Percentiles rank a stretch among this genome's conserved stretches.
Evolutionary conservation across 208 protist species (phyloP).

Genomic region (Porcisia hertigi): DNA sequence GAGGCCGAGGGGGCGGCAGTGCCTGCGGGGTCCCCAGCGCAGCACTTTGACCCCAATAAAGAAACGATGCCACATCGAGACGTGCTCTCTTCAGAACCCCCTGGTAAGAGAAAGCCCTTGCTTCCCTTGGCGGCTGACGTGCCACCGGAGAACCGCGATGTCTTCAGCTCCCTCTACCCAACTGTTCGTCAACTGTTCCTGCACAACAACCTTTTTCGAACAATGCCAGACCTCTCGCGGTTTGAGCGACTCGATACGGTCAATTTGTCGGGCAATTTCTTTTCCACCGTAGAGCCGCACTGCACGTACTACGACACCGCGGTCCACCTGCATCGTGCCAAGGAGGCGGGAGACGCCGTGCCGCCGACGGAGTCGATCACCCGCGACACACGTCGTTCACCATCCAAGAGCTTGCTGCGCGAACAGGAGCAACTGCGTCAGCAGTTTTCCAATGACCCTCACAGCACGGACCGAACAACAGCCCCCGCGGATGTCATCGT

Average conservation of each 20-base stretch:
- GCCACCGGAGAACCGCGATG: constrained; percentile 45
- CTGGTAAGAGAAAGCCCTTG: neutral
- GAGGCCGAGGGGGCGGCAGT: constrained; percentile 15
- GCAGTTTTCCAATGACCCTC: neutral
- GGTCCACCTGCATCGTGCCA: constrained; percentile 10
- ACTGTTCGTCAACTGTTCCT: constrained; percentile 92
- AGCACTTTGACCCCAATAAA: constrained; percentile 24
- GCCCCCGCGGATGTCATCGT: neutral
- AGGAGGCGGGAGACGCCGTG: neutral
- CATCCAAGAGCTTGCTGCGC: constrained; percentile 47
- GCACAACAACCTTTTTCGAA: constrained; percentile 90
- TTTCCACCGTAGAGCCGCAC: constrained; percentile 57
- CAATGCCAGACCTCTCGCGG: constrained; percentile 85
- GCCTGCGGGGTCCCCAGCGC: neutral
- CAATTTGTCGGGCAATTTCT: constrained; percentile 92
- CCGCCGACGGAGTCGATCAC: neutral
- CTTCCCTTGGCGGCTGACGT: constrained; percentile 23
- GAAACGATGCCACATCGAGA: neutral
- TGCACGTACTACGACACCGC: constrained; percentile 47
- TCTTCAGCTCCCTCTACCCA: constrained; percentile 80
- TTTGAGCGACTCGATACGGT: constrained; percentile 87
- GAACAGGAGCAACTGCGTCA: constrained; percentile 19
- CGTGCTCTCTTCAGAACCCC: neutral
- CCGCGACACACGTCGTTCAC: neutral
- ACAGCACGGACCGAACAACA: neutral